phyloP scores from a whole-genome alignment of 352 stramenopile genomes.

The Aphanomyces cochlioides region DNA sequence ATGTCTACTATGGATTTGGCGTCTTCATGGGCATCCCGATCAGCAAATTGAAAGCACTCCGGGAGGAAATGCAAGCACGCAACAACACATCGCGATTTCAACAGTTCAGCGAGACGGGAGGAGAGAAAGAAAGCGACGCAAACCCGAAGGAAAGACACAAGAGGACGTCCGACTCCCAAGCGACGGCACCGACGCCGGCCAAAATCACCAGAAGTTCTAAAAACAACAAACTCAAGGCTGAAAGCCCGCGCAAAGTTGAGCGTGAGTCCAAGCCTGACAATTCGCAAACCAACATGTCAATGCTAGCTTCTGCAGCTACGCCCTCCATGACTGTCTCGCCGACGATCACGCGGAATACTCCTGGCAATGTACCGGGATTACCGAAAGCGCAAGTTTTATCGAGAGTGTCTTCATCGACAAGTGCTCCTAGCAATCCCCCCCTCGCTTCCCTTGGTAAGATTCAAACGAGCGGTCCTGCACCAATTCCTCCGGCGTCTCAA shows the following conservation, averaged over 20 bases:
- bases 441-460: too few species aligned
- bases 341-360: background rate
- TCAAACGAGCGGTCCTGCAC: too few species aligned
- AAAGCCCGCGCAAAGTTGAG: background rate
- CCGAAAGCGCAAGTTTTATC: background rate
- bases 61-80: conserved; percentile 47
- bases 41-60: conserved; percentile 70
- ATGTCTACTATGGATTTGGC: conserved; percentile 87
- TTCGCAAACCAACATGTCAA: conserved; percentile 13
- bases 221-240: conserved; percentile 20
- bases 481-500: too few species aligned
- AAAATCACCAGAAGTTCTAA: conserved; percentile 7
- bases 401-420: background rate
- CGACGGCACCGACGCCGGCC: background rate
- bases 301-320: background rate
- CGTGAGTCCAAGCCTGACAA: background rate
- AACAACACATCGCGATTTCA: conserved; percentile 30
- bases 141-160: conserved; percentile 12
- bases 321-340: background rate
- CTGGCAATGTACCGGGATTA: background rate
- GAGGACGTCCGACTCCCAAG: background rate
- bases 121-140: conserved; percentile 17
- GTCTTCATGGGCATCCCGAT: conserved; percentile 85
- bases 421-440: background rate
- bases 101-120: conserved; percentile 8